Conservation (phyloP, 2,329 filamentous ascomycete genomes). For the Sclerotinia subarctica region DNA sequence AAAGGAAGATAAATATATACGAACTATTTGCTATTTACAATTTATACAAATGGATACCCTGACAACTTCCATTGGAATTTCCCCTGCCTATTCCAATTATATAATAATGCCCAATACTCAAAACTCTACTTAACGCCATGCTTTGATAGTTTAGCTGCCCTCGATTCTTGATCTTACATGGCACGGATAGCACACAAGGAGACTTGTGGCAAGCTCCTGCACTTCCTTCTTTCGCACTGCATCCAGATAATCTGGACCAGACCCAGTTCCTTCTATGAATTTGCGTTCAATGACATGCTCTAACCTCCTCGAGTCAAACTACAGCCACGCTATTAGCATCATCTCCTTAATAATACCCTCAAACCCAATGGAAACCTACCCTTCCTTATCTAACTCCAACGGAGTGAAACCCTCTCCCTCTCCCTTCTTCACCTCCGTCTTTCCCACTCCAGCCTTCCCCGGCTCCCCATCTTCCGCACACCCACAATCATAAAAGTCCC, state of each 20-base stretch:
- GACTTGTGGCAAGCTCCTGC: background rate
- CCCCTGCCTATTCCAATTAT: background rate
- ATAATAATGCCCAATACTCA: background rate
- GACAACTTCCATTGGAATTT: background rate
- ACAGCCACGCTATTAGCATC: constrained; percentile 25
- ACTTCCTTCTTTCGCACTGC: background rate
- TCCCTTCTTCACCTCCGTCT: constrained; percentile 21
- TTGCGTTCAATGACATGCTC: background rate
- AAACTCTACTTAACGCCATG: constrained; percentile 3
- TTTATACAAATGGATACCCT: background rate
- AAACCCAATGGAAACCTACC: constrained; percentile 24
- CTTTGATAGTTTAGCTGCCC: background rate
- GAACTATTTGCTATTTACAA: background rate
- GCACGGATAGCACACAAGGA: background rate
- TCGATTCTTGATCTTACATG: background rate
- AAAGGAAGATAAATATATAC: background rate
- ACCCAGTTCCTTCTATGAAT: background rate
- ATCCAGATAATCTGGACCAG: background rate
- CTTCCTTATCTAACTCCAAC: constrained; percentile 37
- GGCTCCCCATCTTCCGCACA: constrained; percentile 62
- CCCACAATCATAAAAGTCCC: constrained; percentile 69
- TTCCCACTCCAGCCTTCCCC: constrained; percentile 38
- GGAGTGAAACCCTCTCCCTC: constrained; percentile 37
- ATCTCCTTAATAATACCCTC: background rate
- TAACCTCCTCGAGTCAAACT: constrained; percentile 32